phyloP scores from a whole-genome alignment of 2,329 filamentous ascomycete genomes.

The Arthrocladium fulminans region DNA sequence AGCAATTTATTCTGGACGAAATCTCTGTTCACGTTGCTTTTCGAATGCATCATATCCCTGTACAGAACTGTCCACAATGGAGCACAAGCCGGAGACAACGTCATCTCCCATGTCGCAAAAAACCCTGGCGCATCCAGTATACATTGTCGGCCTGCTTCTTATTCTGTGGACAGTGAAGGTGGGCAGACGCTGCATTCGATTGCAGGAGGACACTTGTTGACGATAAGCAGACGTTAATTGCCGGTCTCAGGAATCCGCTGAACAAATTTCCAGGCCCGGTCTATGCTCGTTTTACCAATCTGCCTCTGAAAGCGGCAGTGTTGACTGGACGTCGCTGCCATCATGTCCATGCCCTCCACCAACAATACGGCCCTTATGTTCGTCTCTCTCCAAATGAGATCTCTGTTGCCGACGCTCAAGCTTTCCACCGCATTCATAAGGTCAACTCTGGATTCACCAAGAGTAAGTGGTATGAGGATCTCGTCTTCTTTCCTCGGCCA shows the following conservation, averaged over 20 bases:
- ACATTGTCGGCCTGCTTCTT: too few species aligned
- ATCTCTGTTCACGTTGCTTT: too few species aligned
- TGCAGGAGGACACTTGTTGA: too few species aligned
- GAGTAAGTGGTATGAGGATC: conserved; percentile 25
- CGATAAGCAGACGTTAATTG: too few species aligned
- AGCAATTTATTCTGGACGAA: too few species aligned
- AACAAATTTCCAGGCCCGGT: conserved; percentile 10
- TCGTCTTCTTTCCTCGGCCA: conserved; percentile 18
- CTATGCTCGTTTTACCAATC: conserved; percentile 9
- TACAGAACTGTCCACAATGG: too few species aligned
- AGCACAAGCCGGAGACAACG: too few species aligned
- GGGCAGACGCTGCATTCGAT: too few species aligned
- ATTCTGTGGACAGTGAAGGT: too few species aligned
- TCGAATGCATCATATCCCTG: too few species aligned
- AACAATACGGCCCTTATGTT: conserved; percentile 25
- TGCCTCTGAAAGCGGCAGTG: conserved; percentile 11
- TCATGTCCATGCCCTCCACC: conserved; percentile 15
- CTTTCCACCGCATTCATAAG: conserved; percentile 29
- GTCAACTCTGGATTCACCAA: conserved; percentile 29
- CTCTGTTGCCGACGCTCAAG: conserved; percentile 33
- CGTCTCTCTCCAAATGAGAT: conserved; percentile 25
- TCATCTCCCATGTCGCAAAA: too few species aligned
- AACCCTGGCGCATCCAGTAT: too few species aligned
- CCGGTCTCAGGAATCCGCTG: not conserved
- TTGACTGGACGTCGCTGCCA: conserved; percentile 6